phyloP scores from a whole-genome alignment of 306 rosid species.

The Sophora flavescens region DNA sequence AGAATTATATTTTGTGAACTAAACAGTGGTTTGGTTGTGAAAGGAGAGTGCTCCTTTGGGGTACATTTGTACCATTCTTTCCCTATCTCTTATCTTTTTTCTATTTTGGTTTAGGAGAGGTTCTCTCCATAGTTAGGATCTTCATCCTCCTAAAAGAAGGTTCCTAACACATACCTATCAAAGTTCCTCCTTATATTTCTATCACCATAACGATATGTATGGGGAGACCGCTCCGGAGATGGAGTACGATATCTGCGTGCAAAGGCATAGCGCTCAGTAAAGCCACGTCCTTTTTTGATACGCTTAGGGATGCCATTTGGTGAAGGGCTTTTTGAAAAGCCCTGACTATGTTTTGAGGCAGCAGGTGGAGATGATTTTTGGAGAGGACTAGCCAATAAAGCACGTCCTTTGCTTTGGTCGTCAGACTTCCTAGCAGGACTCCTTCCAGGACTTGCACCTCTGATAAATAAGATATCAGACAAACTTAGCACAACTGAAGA shows the following conservation, averaged over 20 bases:
- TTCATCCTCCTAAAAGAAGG: too few species aligned
- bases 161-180: too few species aligned
- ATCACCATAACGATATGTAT: conserved; percentile 61
- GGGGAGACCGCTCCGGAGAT: conserved; percentile 74
- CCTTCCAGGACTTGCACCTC: conserved; percentile 61
- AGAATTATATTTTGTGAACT: too few species aligned
- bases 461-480: conserved; percentile 48
- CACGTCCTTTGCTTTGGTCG: conserved; percentile 54
- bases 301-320: conserved; percentile 88
- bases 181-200: conserved; percentile 69
- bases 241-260: conserved; percentile 96
- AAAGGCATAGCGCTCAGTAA: conserved; percentile 87
- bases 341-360: conserved; percentile 56
- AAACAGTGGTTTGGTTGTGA: too few species aligned
- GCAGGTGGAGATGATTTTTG: conserved; percentile 58
- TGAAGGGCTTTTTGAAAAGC: conserved; percentile 76
- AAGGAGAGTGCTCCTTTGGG: too few species aligned
- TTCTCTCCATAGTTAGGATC: too few species aligned
- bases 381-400: conserved; percentile 55
- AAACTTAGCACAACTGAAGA: conserved; percentile 44
- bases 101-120: too few species aligned
- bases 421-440: conserved; percentile 60
- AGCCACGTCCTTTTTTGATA: conserved; percentile 95
- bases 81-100: too few species aligned
- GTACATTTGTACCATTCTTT: too few species aligned